These are phyloP conservation scores for Psilocybe tampanensis DNA, from an alignment of 768 basidiomycete species.

Conservation along the genomic window DNA sequence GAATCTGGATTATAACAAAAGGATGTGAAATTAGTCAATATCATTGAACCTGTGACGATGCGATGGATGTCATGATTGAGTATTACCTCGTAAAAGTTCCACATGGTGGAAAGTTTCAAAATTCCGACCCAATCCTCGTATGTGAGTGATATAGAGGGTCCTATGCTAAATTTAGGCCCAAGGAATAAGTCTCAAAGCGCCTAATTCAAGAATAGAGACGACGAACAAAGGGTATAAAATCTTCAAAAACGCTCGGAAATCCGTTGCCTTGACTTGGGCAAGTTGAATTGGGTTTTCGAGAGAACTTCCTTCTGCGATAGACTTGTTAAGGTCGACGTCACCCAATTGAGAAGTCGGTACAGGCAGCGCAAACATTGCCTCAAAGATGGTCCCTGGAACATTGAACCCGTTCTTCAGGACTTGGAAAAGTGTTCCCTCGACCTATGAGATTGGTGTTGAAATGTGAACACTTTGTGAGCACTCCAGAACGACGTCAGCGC, in stretches of 20 bases:
- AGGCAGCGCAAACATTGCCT: conserved; percentile 8
- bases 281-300: conserved; percentile 3
- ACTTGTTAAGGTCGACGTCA: too few relatives aligned
- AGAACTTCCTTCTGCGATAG: not conserved
- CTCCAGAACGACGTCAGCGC: too few relatives aligned
- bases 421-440: conserved; percentile 7
- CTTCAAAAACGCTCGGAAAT: conserved; percentile 5
- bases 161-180: not conserved
- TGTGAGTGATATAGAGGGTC: not conserved
- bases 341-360: not conserved
- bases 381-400: conserved; percentile 7
- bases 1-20: conserved; percentile 3
- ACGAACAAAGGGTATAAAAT: conserved; percentile 10
- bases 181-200: not conserved
- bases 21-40: too few relatives aligned
- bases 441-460: not conserved
- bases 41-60: not conserved
- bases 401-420: conserved; percentile 10
- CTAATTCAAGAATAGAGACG: not conserved
- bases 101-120: conserved; percentile 8
- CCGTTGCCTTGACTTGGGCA: not conserved
- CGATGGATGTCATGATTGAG: not conserved
- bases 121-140: conserved; percentile 11
- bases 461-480: not conserved
- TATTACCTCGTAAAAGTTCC: conserved; percentile 10